Evolutionary conservation across 1,284 basidiomycete genomes (phyloP), one percentile per base, ranked within the genome.

Genomic region (Ustilago sp.): DNA sequence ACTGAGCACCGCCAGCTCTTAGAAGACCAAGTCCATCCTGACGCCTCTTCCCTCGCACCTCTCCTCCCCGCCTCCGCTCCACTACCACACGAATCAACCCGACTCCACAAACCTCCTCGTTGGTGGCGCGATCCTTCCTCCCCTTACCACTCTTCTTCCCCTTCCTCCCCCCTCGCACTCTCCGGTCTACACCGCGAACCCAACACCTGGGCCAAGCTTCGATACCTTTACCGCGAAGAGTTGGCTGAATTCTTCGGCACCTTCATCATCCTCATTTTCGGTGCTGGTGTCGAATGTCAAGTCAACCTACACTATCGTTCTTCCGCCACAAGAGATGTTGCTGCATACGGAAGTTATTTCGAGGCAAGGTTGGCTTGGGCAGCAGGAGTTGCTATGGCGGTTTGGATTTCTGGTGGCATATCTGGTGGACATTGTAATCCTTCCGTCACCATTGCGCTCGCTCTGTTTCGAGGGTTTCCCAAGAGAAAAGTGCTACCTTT

Each of bases 401-500:
- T 70, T 0, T 84, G 76, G 74, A 68, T 77, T 0, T 55, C 73
- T 3, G 82, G 82, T 15, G 82, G 82, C 2, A 65, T 83, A 13
- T 71, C 66, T 50, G 82, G 82, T 32, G 82, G 76, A 12, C 79
- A 79, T 52, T 65, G 74, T 35, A 79, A 79, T 43, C 82, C 81
- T 1, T 63, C 64, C 9, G 80, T 80, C 17, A 94, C 93, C 3
- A 80, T 94, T 41, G 88, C 90, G 6, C 80, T 93, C 52, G 92
- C 92, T 1, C 87, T 90, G 6, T 90, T 90, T 81, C 90, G 93
- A 64, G 89, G 88, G 57, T 94, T 94, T 86, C 92, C 93, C 1
- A 91, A 91, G 90, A 89, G 89, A 69, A 94, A 93, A 83, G 92
- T 93, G 0, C 91, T 92, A 0, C 88, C 82, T 75, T 94, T 92